These are phyloP conservation scores for Viola pubescens DNA, from an alignment of 441 rosid genomes.

Conservation along the genomic window DNA sequence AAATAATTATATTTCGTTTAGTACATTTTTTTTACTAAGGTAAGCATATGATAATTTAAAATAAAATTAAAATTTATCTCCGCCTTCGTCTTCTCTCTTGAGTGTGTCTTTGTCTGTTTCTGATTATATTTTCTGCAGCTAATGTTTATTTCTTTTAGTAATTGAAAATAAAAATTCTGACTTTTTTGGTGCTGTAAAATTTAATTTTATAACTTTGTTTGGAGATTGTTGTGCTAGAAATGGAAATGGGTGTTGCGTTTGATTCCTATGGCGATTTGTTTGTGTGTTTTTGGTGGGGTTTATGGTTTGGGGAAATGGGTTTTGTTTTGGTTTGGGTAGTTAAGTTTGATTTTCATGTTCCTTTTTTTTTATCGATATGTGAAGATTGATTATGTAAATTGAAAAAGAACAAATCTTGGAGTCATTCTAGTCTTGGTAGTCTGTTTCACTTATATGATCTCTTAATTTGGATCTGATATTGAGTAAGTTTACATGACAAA, in stretches of 20 bases:
- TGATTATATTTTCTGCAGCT: constrained; percentile 9
- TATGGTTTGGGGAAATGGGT: not conserved
- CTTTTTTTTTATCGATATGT: not conserved
- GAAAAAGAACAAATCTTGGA: constrained; percentile 2
- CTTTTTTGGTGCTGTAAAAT: no score
- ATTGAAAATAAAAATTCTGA: not conserved
- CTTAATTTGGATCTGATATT: constrained; percentile 3
- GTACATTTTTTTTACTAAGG: constrained; percentile 5
- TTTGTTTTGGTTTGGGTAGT: not conserved
- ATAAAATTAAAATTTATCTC: not conserved
- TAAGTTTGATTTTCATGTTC: not conserved
- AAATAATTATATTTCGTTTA: not conserved
- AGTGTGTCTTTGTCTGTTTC: not conserved
- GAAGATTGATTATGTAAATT: constrained; percentile 9
- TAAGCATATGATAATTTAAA: not conserved
- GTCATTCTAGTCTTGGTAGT: not conserved
- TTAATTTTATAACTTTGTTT: not conserved
- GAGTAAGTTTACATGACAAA: not conserved
- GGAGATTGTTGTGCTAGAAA: not conserved
- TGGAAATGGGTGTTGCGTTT: constrained; percentile 4
- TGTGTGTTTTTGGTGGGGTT: not conserved
- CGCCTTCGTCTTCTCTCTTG: not conserved
- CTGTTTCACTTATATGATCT: not conserved
- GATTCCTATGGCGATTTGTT: not conserved
- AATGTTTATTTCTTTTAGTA: not conserved